Evolutionary conservation across 257 asterid species (phyloP).

Genomic region (Datura wrightii): DNA sequence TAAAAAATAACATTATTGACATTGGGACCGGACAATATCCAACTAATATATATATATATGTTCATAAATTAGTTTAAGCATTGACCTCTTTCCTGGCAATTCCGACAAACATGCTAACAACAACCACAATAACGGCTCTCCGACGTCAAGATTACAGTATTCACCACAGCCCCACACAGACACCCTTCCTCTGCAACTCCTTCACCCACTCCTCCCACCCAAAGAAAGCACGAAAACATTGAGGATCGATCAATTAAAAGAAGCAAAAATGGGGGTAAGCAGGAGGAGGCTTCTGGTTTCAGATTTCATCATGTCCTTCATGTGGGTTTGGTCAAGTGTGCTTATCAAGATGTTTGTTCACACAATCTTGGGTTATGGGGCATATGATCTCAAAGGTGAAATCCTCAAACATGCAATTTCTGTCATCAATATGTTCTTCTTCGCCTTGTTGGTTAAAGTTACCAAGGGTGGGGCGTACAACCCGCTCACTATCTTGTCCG

Average conservation of each 20-base stretch:
- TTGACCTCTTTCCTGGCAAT: too few species aligned
- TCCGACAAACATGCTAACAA: too few species aligned
- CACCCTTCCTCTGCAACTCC: too few species aligned
- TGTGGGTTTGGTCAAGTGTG: conserved; percentile 89
- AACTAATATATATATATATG: too few species aligned
- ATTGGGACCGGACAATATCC: too few species aligned
- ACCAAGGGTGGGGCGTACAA: conserved; percentile 79
- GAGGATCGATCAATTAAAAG: not conserved
- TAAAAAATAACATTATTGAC: too few species aligned
- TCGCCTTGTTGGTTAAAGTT: conserved; percentile 56
- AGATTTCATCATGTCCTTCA: conserved; percentile 73
- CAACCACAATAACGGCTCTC: too few species aligned
- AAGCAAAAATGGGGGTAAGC: conserved; percentile 27
- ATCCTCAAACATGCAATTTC: conserved; percentile 50
- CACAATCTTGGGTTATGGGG: conserved; percentile 51
- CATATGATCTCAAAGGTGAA: conserved; percentile 58
- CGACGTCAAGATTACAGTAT: too few species aligned
- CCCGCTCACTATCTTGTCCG: conserved; percentile 72
- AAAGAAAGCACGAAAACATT: too few species aligned
- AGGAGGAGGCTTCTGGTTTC: conserved; percentile 55
- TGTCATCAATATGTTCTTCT: conserved; percentile 64
- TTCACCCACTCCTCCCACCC: too few species aligned
- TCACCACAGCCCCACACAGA: too few species aligned
- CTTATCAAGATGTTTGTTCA: conserved; percentile 67
- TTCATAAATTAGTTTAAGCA: too few species aligned